These are phyloP conservation scores for Aspergillus hancockii DNA, from an alignment of 495 filamentous ascomycete species.

Conservation along the genomic window DNA sequence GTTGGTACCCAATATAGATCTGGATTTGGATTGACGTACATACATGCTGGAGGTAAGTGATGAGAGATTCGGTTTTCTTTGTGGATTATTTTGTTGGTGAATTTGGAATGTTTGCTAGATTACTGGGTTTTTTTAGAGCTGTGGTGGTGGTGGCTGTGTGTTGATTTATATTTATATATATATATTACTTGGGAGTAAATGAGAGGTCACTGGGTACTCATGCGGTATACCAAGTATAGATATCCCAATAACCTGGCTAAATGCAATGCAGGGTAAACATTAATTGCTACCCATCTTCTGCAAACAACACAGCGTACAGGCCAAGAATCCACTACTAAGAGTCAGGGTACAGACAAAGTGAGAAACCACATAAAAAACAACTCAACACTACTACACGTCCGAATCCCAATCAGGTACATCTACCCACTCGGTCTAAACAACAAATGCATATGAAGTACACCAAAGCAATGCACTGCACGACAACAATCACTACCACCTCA, in stretches of 20 bases:
- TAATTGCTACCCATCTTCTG: background rate
- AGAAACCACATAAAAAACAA: background rate
- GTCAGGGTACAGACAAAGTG: background rate
- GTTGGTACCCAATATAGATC: constrained; percentile 2
- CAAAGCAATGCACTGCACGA: background rate
- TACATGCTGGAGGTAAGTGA: background rate
- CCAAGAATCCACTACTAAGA: background rate
- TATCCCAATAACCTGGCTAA: background rate
- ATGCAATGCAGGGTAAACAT: constrained; percentile 3
- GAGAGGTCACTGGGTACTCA: background rate
- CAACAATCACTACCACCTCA: constrained; percentile 6
- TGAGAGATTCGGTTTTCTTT: no score
- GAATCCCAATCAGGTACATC: background rate
- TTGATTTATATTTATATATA: background rate
- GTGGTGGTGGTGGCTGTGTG: background rate
- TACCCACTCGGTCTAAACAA: background rate
- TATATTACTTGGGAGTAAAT: background rate
- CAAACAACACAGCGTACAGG: background rate
- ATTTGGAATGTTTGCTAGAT: background rate
- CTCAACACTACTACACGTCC: background rate
- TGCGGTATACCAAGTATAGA: background rate
- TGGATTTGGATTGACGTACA: background rate
- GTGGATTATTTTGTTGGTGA: background rate
- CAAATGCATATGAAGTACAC: background rate
- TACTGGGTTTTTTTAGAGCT: background rate